Evolutionary conservation across 495 filamentous ascomycete species (phyloP), one percentile per base, ranked within the genome.

Genomic region (Daldinia decipiens): DNA sequence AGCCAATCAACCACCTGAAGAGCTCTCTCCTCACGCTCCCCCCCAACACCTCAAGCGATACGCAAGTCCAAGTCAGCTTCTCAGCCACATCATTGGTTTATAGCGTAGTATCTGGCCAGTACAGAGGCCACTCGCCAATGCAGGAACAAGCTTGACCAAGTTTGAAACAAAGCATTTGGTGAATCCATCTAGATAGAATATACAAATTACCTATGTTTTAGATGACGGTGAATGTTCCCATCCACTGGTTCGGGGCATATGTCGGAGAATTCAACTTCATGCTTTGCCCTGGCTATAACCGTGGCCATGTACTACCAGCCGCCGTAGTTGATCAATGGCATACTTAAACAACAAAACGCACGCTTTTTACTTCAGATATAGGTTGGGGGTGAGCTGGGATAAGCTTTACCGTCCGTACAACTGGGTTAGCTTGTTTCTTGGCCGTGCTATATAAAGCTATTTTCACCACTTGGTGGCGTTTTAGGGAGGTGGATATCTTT

Each of bases 141-240:
- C 57, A 73, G 70, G 65, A 68, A 62, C 57, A 73, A 68, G 61
- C 60, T 68, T 56, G 32, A 68, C 24, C 34, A 57, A n/a, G 51
- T 68, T 62, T 72, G 69, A 72, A 72, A 72, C 69, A 72, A 64
- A 64, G 68, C 32, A 72, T 61, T 59, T 64, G 3, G 29, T 27
- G 53, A 62, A 52, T 55, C n/a, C 27, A 72, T 67, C 63, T 64
- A 67, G 57, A 67, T 67, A 59, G 31, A 34, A 58, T 11, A 47
- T 62, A 59, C 32, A 19, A 65, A 54, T 57, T 43, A 36, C 34
- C 0, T 24, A 31, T 62, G 68, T 71, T 52, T 63, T 52, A 36
- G 55, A 67, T 59, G 55, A 27, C 39, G 60, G 51, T 64, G 56
- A 52, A 62, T 40, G 39, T 50, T 53, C 62, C 62, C 40, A 58